Evolutionary conservation across 2,329 filamentous ascomycete species (phyloP), one percentile per base, ranked within the genome.

Genomic region (Aspergillus ruber): DNA sequence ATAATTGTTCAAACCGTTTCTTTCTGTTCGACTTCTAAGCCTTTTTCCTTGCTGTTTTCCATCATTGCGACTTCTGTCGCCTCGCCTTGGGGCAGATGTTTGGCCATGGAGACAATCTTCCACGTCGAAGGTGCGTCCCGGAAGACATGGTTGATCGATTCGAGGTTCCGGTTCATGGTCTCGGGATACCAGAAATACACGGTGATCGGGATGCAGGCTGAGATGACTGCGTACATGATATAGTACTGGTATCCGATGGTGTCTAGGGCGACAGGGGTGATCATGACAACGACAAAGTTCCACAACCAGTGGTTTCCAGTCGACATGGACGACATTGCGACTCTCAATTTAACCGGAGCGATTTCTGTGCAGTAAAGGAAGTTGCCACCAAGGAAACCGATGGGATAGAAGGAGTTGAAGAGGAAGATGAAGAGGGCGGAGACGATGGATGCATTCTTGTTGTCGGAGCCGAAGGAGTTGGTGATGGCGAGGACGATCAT

Each of bases 81-180:
- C 38, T 59, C 57, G 6, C 57, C 57, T 42, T 58, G 54, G 1
- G 57, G 56, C 20, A 58, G 36, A 41, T 52, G 46, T 1, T 48
- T 44, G 9, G 57, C 57, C 57, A 59, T 59, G 1, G 51, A 53
- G 7, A 59, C 57, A 45, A 59, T 58, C 4, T 57, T 13, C 57
- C 56, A 59, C 3, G 51, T 42, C 9, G 56, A 46, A 0, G 50
- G 47, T 1, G 50, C 55, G 17, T 53, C 51, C 25, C 51, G 50
- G 45, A 84, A 83, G 51, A 86, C 81, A 49, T 78, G 74, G 55
- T 86, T 83, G 59, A 86, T 78, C 61, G 85, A 82, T 64, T 86
- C 83, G n/a, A 86, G 71, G 18, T 72, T 77, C 8, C 76, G 74
- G 50, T 74, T 75, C 15, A 76, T 77, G 1, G 78, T 81, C 55